Conservation (phyloP, 305 asterid species). For the Coffea humblotiana region DNA sequence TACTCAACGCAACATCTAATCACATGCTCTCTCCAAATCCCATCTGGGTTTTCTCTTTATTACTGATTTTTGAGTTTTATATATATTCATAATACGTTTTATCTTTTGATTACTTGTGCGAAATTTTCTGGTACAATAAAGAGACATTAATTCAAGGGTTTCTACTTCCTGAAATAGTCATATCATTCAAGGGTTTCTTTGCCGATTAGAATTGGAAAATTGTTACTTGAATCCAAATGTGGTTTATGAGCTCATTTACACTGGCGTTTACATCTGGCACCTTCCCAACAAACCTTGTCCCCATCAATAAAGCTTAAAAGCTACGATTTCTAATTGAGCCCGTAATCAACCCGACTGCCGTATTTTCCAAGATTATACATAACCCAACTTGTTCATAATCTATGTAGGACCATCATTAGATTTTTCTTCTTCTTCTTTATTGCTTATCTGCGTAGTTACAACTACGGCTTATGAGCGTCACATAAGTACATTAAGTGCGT, state of each 20-base stretch:
- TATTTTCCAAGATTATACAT: not conserved
- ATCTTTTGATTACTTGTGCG: not conserved
- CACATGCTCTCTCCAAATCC: not conserved
- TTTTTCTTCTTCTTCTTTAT: not conserved
- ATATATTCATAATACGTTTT: too few species aligned
- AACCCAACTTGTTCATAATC: not conserved
- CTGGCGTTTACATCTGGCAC: not conserved
- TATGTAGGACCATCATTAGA: not conserved
- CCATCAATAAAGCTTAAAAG: conserved; percentile 9
- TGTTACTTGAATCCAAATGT: too few species aligned
- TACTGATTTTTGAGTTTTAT: not conserved
- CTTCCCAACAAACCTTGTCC: conserved; percentile 3
- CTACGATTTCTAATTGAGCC: not conserved
- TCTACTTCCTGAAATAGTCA: too few species aligned
- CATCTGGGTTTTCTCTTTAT: not conserved
- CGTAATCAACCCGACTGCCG: not conserved
- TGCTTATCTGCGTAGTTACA: too few species aligned
- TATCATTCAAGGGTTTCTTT: not conserved
- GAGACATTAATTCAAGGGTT: too few species aligned
- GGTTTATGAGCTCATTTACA: not conserved
- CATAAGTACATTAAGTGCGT: not conserved
- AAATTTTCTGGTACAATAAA: not conserved
- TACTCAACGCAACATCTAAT: not conserved
- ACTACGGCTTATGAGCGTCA: not conserved
- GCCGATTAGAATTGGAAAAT: not conserved